Evolutionary conservation across 2,329 filamentous ascomycete genomes (phyloP).

Genomic region (Penicillium glabrum): DNA sequence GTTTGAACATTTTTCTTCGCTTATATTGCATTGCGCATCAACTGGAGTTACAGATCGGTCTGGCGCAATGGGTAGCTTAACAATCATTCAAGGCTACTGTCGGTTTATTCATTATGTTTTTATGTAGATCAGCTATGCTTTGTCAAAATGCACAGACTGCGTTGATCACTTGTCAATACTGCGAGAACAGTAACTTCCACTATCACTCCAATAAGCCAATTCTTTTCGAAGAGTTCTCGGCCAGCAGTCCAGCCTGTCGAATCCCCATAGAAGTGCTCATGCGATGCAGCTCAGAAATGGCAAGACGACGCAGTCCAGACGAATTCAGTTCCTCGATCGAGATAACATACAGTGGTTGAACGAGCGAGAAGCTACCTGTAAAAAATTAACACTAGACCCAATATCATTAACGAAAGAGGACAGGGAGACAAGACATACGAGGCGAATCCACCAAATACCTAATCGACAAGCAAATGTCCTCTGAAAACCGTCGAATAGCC

Average conservation of each 20-base stretch:
- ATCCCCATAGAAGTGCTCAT: background rate
- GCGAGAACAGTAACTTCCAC: background rate
- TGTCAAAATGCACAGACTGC: background rate
- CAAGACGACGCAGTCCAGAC: background rate
- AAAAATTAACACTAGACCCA: background rate
- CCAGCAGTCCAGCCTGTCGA: background rate
- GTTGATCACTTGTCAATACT: background rate
- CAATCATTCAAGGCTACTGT: background rate
- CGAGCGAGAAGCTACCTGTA: background rate
- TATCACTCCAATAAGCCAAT: background rate
- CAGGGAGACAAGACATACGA: background rate
- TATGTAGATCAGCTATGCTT: background rate
- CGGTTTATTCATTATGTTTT: background rate
- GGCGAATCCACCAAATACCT: background rate
- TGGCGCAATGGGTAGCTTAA: constrained; percentile 17
- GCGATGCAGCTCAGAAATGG: background rate
- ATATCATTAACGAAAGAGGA: background rate
- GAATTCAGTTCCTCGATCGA: background rate
- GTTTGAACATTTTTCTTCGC: background rate
- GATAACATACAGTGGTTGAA: background rate
- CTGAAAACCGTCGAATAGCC: background rate
- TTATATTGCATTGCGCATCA: constrained; percentile 26
- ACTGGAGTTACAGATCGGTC: constrained; percentile 28
- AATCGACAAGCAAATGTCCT: background rate
- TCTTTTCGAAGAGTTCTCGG: background rate